Base-by-base conservation (phyloP, 2,329 filamentous ascomycete genomes). In the Ceratocystis colombiana region DNA sequence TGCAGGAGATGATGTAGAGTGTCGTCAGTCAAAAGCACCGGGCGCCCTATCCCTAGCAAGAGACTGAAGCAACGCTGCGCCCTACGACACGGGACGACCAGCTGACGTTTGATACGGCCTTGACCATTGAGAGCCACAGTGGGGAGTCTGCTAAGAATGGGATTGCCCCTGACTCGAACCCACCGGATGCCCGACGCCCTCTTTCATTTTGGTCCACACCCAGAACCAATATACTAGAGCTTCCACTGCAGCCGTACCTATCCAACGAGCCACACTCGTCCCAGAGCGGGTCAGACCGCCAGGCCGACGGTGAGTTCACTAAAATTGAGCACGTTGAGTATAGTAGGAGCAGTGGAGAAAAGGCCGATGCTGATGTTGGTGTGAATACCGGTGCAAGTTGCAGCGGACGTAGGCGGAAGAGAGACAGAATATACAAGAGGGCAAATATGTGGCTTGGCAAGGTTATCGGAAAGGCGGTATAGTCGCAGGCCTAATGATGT, bases 1-100 rank as follows among this genome's bases (percentile, higher is more conserved):
- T 79, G 72, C 73, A 74, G 70, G 76, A 79, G 71, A 78, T 79
- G 77, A 74, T 76, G 72, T 79, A 79, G 77, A 72, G 74, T 70
- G 75, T 75, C 77, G 75, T 76, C 70, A 75, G 73, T 71, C 70
- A 71, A 68, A 69, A 69, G 66, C 69, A 72, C 28, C 64, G 64
- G 67, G 71, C 69, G 66, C 75, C 74, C 45, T 77, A 77, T 68
- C 66, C 71, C 37, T 72, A 76, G 55, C 61, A 71, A 20, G 70
- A 76, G 59, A 74, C 73, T 5, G 69, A 71, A 33, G 67, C 72
- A 46, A 74, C 74, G 30, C 62, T 69, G 41, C 68, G 69, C 48
- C 50, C 55, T 25, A 48, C 17, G 41, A 64, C 66, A 37, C 66
- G 67, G 7, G 62, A 66, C 22, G 62, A 68, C 41, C 57, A 65